These are phyloP conservation scores for Syncephalastrum racemosum DNA, from an alignment of 371 early-diverging fungal species.

Conservation along the genomic window DNA sequence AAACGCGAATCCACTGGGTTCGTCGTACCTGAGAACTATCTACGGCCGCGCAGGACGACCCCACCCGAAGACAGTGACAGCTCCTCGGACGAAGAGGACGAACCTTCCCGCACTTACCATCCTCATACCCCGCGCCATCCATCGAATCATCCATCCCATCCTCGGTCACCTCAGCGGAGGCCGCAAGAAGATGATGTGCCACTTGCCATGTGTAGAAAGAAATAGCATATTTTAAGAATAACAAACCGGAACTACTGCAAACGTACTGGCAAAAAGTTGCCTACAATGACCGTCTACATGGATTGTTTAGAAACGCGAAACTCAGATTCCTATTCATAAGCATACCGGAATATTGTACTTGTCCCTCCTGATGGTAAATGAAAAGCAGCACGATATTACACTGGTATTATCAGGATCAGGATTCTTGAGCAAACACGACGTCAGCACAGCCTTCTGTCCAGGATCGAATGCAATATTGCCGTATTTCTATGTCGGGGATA, in stretches of 20 bases:
- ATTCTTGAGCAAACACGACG: conserved; percentile 75
- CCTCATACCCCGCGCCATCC: conserved; percentile 3
- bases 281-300: conserved; percentile 70
- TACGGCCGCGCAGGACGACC: conserved; percentile 15
- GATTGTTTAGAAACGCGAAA: not conserved
- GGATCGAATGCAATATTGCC: conserved; percentile 95
- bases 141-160: conserved; percentile 7
- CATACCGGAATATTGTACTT: conserved; percentile 78
- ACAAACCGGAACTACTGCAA: conserved; percentile 24
- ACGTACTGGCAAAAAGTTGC: conserved; percentile 79
- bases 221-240: conserved; percentile 4
- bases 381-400: conserved; percentile 82
- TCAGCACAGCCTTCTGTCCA: conserved; percentile 92
- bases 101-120: conserved; percentile 6
- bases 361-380: conserved; percentile 90
- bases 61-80: conserved; percentile 10
- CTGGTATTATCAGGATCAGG: conserved; percentile 54
- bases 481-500: conserved; percentile 67
- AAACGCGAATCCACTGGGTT: conserved; percentile 36
- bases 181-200: conserved; percentile 17
- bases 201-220: conserved; percentile 23
- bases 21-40: conserved; percentile 46
- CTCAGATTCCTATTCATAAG: not conserved
- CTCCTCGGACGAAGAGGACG: conserved; percentile 23
- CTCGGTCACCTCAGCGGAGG: conserved; percentile 6